Evolutionary conservation across 345 rosid genomes (phyloP).

Genomic region (Ceriops zippeliana): DNA sequence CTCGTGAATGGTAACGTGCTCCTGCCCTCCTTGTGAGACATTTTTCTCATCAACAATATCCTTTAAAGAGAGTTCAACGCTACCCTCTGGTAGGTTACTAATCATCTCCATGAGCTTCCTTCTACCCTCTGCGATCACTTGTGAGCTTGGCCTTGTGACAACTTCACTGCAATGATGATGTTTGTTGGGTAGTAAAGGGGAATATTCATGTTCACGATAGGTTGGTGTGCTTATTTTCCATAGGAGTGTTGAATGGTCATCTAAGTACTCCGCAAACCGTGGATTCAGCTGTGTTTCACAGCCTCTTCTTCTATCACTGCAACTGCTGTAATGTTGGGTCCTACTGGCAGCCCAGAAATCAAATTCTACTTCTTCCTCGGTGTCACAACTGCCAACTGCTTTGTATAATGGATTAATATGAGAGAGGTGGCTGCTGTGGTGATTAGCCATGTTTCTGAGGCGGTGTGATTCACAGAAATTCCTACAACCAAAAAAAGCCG

Average conservation of each 20-base stretch:
- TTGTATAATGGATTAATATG: constrained; percentile 4
- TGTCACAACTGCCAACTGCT: neutral
- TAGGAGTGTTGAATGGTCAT: constrained; percentile 1
- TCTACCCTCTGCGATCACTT: constrained; percentile 42
- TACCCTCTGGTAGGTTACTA: constrained; percentile 40
- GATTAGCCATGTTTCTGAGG: constrained; percentile 12
- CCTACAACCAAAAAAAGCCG: neutral
- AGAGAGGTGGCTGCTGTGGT: constrained; percentile 6
- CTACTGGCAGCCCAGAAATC: constrained; percentile 36
- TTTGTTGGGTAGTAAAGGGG: constrained; percentile 34
- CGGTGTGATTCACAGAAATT: neutral
- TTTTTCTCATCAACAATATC: constrained; percentile 45
- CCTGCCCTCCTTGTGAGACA: neutral
- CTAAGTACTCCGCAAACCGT: neutral
- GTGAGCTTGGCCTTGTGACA: constrained; percentile 20
- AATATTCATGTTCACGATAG: constrained; percentile 20
- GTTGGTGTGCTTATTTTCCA: neutral
- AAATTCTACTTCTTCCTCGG: constrained; percentile 29
- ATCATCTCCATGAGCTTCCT: constrained; percentile 59
- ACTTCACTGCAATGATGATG: constrained; percentile 21
- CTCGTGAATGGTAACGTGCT: neutral
- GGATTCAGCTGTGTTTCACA: constrained; percentile 8
- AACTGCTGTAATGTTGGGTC: neutral
- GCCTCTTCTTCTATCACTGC: neutral
- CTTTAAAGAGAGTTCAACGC: constrained; percentile 53